These are phyloP conservation scores for Saccharomyces hybrid DNA, from an alignment of 1,139 yeast genomes.

Conservation along the genomic window DNA sequence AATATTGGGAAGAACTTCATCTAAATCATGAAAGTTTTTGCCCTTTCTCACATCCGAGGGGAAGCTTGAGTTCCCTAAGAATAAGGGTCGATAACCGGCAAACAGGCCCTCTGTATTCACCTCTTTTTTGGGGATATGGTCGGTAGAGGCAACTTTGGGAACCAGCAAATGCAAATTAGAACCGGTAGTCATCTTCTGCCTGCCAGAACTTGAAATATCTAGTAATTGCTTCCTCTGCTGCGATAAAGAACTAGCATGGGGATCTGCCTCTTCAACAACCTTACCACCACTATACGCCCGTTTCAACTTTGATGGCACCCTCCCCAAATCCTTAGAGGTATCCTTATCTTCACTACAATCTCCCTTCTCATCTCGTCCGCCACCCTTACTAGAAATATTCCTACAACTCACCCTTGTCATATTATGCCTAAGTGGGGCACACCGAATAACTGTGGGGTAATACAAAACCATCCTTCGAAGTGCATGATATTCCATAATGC, in stretches of 20 bases:
- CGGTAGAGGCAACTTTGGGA: constrained; percentile 28
- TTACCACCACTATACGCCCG: neutral
- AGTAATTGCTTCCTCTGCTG: neutral
- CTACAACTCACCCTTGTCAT: neutral
- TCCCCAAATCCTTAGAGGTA: neutral
- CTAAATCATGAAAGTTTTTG: neutral
- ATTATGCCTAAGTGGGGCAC: neutral
- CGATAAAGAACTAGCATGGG: neutral
- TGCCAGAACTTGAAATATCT: neutral
- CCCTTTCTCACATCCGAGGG: neutral
- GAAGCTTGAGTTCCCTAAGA: constrained; percentile 25
- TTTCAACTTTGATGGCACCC: neutral
- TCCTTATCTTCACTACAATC: neutral
- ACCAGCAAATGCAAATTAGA: constrained; percentile 10
- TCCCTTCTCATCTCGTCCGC: neutral
- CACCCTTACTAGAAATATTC: neutral
- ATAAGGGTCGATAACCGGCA: constrained; percentile 33
- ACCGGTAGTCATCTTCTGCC: neutral
- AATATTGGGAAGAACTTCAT: neutral
- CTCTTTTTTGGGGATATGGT: constrained; percentile 21
- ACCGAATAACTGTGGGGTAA: neutral
- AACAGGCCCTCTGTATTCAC: constrained; percentile 31
- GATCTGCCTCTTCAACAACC: neutral
- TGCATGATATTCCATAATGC: neutral
- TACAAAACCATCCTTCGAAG: neutral